Evolutionary conservation across 2,329 filamentous ascomycete genomes (phyloP).

Genomic region (Ophiostoma triangulosporum): DNA sequence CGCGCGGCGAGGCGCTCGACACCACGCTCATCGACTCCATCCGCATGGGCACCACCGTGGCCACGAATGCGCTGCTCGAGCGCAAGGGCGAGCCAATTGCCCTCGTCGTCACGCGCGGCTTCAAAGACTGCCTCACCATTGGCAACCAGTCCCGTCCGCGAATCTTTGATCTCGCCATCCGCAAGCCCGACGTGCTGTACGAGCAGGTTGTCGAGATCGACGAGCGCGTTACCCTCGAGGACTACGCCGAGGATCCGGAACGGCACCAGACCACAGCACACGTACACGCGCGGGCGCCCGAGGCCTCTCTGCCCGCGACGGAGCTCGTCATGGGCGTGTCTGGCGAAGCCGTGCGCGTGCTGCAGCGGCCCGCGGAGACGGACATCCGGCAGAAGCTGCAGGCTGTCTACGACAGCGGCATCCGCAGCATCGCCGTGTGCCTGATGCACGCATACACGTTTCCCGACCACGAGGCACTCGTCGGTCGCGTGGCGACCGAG

Average conservation of each 20-base stretch:
- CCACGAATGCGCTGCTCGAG: slow-evolving; percentile 82
- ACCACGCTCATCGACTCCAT: slow-evolving; percentile 79
- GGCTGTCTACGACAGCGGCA: slow-evolving; percentile 53
- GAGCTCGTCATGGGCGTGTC: slow-evolving; percentile 58
- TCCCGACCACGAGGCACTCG: slow-evolving; percentile 66
- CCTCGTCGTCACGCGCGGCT: slow-evolving; percentile 75
- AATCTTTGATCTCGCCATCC: slow-evolving; percentile 83
- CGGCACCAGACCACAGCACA: slow-evolving; percentile 42
- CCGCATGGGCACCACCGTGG: slow-evolving; percentile 90
- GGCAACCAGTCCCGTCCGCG: slow-evolving; percentile 81
- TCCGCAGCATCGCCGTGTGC: slow-evolving; percentile 75
- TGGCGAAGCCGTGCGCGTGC: slow-evolving; percentile 59
- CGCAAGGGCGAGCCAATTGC: slow-evolving; percentile 82
- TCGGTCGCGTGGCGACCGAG: slow-evolving; percentile 63
- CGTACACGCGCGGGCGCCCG: slow-evolving; percentile 34
- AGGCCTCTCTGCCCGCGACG: slow-evolving; percentile 26
- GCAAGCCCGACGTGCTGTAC: slow-evolving; percentile 77
- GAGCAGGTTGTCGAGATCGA: slow-evolving; percentile 77
- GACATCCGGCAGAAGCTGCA: slow-evolving; percentile 48
- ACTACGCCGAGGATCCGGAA: slow-evolving; percentile 78
- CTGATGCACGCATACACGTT: slow-evolving; percentile 90
- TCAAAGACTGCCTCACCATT: slow-evolving; percentile 76
- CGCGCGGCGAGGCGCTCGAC: slow-evolving; percentile 66
- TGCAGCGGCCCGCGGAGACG: slow-evolving; percentile 45
- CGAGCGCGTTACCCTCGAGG: slow-evolving; percentile 80